A percentile compares a stretch with the other conserved stretches of the same genome.
These are phyloP conservation scores for Mucor saturninus DNA, from an alignment of 371 early-diverging fungal species.

Conservation along the genomic window DNA sequence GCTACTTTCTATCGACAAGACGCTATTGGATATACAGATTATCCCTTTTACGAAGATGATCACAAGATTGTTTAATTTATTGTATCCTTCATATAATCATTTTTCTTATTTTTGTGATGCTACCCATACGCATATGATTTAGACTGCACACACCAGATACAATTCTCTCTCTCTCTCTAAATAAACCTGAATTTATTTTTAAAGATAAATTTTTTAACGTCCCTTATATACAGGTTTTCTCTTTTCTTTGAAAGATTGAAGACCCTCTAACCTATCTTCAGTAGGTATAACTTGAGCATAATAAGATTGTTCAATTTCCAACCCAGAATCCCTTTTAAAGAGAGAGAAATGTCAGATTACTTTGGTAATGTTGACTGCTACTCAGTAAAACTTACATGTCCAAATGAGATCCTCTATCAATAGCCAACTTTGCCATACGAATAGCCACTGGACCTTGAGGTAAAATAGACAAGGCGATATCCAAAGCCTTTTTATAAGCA, in stretches of 20 bases:
- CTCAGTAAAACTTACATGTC: slow-evolving; percentile 70
- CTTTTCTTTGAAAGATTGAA: slow-evolving; percentile 59
- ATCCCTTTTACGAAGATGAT: slow-evolving; percentile 9
- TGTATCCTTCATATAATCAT: too few relatives aligned
- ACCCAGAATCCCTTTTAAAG: slow-evolving; percentile 71
- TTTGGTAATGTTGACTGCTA: not conserved
- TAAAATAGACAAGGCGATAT: slow-evolving; percentile 80
- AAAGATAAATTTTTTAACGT: slow-evolving; percentile 39
- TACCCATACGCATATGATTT: too few relatives aligned
- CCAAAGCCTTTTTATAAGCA: slow-evolving; percentile 76
- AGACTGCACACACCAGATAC: too few relatives aligned
- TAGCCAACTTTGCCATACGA: slow-evolving; percentile 86
- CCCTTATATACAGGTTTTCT: slow-evolving; percentile 79
- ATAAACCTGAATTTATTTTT: too few relatives aligned
- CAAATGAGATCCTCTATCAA: slow-evolving; percentile 79
- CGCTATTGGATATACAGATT: slow-evolving; percentile 20
- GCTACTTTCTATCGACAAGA: slow-evolving; percentile 20
- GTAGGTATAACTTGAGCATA: slow-evolving; percentile 95
- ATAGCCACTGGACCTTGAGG: slow-evolving; percentile 91
- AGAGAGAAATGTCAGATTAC: too few relatives aligned
- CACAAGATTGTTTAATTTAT: too few relatives aligned
- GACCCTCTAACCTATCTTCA: slow-evolving; percentile 92
- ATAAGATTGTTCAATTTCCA: slow-evolving; percentile 94
- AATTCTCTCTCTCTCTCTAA: too few relatives aligned
- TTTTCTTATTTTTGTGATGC: too few relatives aligned